phyloP scores from a whole-genome alignment of 2,329 filamentous ascomycete genomes.

The Elsinoe perseae region DNA sequence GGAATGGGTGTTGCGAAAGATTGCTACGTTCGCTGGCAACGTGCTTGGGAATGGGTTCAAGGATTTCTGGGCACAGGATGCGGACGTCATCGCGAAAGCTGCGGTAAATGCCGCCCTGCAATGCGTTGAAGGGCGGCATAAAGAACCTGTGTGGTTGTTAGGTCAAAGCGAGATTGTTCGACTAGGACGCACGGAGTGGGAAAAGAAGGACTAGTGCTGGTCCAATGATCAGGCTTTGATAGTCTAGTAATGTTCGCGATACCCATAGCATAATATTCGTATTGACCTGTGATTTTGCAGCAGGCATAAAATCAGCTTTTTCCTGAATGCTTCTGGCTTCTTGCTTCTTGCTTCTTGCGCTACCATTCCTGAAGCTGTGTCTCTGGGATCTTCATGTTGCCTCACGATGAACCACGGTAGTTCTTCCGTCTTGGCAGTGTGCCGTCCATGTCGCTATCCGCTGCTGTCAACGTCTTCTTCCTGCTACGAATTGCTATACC shows the following conservation, averaged over 20 bases:
- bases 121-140: constrained; percentile 46
- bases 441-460: not conserved
- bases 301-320: too few relatives aligned
- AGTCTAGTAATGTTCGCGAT: not conserved
- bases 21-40: constrained; percentile 51
- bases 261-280: not conserved
- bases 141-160: constrained; percentile 55
- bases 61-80: constrained; percentile 66
- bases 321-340: too few relatives aligned
- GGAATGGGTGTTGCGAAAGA: constrained; percentile 50
- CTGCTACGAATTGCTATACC: too few relatives aligned
- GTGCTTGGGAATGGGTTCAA: constrained; percentile 46
- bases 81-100: constrained; percentile 61
- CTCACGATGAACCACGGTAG: too few relatives aligned
- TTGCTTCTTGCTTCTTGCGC: too few relatives aligned
- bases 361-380: not conserved
- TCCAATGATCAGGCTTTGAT: not conserved
- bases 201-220: constrained; percentile 14
- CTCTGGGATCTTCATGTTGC: too few relatives aligned
- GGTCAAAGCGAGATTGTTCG: constrained; percentile 56
- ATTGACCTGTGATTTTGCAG: too few relatives aligned
- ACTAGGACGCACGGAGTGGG: constrained; percentile 52
- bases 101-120: constrained; percentile 52
- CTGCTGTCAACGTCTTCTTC: not conserved
- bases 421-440: not conserved